These are phyloP conservation scores for Pulveroboletus sp. DNA, from an alignment of 768 basidiomycete genomes.

Conservation along the genomic window DNA sequence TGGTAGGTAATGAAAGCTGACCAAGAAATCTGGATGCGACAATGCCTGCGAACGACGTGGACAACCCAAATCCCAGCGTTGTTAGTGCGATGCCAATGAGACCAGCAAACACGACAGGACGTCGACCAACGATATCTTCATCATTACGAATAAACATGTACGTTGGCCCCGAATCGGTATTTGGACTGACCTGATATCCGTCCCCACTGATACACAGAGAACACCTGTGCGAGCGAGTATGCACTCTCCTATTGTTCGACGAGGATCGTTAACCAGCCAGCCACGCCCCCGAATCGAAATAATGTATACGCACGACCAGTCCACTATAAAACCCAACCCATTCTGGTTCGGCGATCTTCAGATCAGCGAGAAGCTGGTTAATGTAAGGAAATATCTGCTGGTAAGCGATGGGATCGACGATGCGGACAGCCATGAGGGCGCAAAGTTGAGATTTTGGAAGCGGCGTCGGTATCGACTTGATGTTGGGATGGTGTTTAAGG, in stretches of 20 bases:
- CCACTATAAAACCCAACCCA: slow-evolving; percentile 68
- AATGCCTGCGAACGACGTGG: slow-evolving; percentile 7
- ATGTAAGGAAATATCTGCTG: slow-evolving; percentile 65
- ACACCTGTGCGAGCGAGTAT: slow-evolving; percentile 58
- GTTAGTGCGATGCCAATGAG: slow-evolving; percentile 4
- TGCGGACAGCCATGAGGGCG: slow-evolving; percentile 38
- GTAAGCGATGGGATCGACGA: slow-evolving; percentile 60
- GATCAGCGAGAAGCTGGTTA: slow-evolving; percentile 57
- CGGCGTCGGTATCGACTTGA: slow-evolving; percentile 18
- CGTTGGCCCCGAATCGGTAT: too few relatives aligned
- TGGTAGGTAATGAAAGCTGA: neutral
- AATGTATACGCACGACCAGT: slow-evolving; percentile 44
- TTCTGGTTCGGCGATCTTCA: slow-evolving; percentile 53
- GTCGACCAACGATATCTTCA: slow-evolving; percentile 55
- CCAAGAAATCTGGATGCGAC: slow-evolving; percentile 6
- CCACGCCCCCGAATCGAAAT: too few relatives aligned
- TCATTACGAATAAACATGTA: neutral
- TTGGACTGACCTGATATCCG: too few relatives aligned
- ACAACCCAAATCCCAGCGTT: slow-evolving; percentile 7
- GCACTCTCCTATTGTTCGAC: slow-evolving; percentile 59
- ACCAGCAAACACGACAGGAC: slow-evolving; percentile 46
- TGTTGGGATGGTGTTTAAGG: neutral
- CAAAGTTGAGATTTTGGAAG: slow-evolving; percentile 47
- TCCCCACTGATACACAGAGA: slow-evolving; percentile 62
- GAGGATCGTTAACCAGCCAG: too few relatives aligned